phyloP scores from a whole-genome alignment of 139 green algal species.

The Chlamydomonas schloesseri region DNA sequence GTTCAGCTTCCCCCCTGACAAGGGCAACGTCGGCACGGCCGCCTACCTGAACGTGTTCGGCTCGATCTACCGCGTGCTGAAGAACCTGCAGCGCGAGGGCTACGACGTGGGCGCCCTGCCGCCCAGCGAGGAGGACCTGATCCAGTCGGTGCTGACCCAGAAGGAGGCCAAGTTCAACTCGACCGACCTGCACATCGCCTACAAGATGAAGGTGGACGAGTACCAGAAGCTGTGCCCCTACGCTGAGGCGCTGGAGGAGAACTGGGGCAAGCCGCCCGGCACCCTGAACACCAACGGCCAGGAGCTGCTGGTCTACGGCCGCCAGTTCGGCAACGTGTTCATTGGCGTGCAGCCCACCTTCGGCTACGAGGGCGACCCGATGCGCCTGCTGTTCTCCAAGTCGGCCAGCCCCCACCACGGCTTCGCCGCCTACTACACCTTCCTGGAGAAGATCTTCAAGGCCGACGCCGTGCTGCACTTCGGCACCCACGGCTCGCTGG shows the following conservation, averaged over 20 bases:
- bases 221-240: constrained; percentile 95
- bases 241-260: constrained; percentile 95
- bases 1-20: constrained; percentile 99
- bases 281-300: constrained; percentile 98
- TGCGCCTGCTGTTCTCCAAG: constrained; percentile 98
- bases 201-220: constrained; percentile 94
- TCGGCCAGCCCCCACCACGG: constrained; percentile 97
- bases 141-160: constrained; percentile 90
- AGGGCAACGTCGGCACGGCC: constrained; percentile 99
- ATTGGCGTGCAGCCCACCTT: constrained; percentile 99
- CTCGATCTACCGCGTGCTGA: constrained; percentile 93
- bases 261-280: constrained; percentile 96
- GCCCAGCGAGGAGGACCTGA: constrained; percentile 81
- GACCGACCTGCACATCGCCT: constrained; percentile 96
- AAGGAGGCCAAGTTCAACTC: constrained; percentile 95
- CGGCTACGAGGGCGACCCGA: constrained; percentile 99
- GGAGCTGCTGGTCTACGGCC: constrained; percentile 97
- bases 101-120: constrained; percentile 95
- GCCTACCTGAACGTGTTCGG: constrained; percentile 99
- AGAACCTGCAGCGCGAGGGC: constrained; percentile 89
- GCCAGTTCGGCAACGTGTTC: constrained; percentile 99
- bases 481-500: constrained; percentile 98
- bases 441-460: constrained; percentile 96
- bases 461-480: constrained; percentile 99
- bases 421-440: constrained; percentile 99